phyloP scores from a whole-genome alignment of 106 monocot genomes.

The Amphibolis antarctica region DNA sequence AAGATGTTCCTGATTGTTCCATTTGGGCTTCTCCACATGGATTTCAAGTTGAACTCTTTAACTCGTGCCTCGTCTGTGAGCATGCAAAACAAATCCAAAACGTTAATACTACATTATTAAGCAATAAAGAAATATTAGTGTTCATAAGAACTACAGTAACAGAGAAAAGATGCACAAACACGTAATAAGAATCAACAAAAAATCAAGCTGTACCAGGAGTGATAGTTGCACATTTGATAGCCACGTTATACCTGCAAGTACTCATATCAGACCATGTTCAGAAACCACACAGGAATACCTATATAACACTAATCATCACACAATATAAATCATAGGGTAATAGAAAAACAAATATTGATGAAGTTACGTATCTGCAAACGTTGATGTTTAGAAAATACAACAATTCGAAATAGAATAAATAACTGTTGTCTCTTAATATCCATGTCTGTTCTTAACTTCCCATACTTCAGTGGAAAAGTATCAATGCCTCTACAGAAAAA shows the following conservation, averaged over 20 bases:
- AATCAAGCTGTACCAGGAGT: conserved; percentile 59
- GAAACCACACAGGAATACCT: background rate
- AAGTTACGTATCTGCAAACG: too few relatives aligned
- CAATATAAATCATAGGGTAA: too few relatives aligned
- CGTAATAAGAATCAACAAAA: background rate
- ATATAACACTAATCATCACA: too few relatives aligned
- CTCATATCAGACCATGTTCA: background rate
- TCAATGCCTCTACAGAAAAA: too few relatives aligned
- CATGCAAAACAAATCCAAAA: background rate
- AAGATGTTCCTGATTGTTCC: conserved; percentile 94
- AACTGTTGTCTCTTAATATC: too few relatives aligned
- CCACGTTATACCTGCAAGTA: conserved; percentile 70
- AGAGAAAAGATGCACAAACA: background rate
- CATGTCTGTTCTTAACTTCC: too few relatives aligned
- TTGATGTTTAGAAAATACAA: too few relatives aligned
- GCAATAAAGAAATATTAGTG: background rate
- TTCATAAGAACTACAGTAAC: background rate
- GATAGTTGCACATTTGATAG: conserved; percentile 91
- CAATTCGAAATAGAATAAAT: too few relatives aligned
- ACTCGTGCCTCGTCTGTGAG: conserved; percentile 72
- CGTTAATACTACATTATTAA: background rate
- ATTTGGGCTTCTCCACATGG: conserved; percentile 97
- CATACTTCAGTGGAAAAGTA: too few relatives aligned
- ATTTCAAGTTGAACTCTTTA: conserved; percentile 81
- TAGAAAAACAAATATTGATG: too few relatives aligned